Evolutionary conservation across 2,329 filamentous ascomycete species (phyloP), one percentile per base, ranked within the genome.

Genomic region (Trichoderma lentiforme): DNA sequence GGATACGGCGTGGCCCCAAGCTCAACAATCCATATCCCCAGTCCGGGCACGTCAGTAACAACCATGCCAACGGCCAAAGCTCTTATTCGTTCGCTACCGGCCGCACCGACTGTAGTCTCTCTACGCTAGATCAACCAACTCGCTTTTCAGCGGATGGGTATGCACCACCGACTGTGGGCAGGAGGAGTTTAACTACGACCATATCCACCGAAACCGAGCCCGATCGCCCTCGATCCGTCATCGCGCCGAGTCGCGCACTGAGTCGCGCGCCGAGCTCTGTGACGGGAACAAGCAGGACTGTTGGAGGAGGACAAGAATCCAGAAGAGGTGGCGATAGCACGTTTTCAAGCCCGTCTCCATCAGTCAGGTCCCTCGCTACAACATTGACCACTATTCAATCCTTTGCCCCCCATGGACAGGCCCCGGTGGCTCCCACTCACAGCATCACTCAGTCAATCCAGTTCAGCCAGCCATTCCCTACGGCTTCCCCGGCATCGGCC

Each of bases 1-100:
- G 84, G 74, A 77, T 80, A 82, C 93, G 91, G 82, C 86, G 85
- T 62, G 80, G 83, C 21, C 84, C 85, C 65, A 89, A 90, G 78
- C 91, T 92, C 81, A 97, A 97, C 85, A 95, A 95, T 79, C 95
- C 95, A n/a, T 98, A 98, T 79, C 93, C 93, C 9, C 88, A 95
- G 77, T 97, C 94, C 3, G 93, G 92, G 72, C 87, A 87, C 58
- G 78, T 89, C 72, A 75, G 78, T 71, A 75, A 73, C 36, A 73
- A 71, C 62, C 72, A 75, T 57, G 53, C 75, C 70, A 78, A 80
- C 71, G 76, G 75, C 77, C 84, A 84, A 71, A 88, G 86, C 78
- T 85, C 84, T 58, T 83, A 83, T 68, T 90, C 88, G 3, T 85
- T 88, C 73, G 86, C 86, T 77, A 91, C 84, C 71, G 88, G 82